Percentiles rank a stretch among this genome's conserved stretches.
These are phyloP conservation scores for Diaporthe sp. DNA, from an alignment of 2,329 filamentous ascomycete species.

Conservation along the genomic window DNA sequence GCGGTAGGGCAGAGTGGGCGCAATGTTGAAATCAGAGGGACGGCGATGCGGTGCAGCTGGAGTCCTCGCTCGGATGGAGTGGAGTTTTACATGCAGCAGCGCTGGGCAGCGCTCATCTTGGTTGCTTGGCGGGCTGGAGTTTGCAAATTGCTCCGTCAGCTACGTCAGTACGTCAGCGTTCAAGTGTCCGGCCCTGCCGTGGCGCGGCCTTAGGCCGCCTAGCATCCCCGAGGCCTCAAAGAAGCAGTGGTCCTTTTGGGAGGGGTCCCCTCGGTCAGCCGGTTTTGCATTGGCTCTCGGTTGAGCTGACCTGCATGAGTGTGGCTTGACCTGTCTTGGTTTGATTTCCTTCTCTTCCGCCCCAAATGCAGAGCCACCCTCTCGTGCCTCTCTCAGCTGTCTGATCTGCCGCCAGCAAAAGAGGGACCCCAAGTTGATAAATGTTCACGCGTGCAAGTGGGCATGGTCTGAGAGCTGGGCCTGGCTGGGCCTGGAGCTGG, in stretches of 20 bases:
- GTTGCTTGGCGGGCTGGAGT: slow-evolving; percentile 31
- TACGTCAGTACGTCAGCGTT: slow-evolving; percentile 35
- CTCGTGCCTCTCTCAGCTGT: neutral
- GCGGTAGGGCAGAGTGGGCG: neutral
- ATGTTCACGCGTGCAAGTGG: neutral
- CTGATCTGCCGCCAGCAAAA: neutral
- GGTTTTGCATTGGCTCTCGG: neutral
- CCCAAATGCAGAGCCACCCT: too few species aligned
- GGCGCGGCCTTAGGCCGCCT: slow-evolving; percentile 13
- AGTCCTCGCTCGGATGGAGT: slow-evolving; percentile 11
- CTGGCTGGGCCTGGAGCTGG: neutral
- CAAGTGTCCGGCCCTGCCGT: slow-evolving; percentile 23
- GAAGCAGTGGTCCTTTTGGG: neutral
- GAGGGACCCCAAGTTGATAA: neutral
- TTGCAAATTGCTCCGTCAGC: slow-evolving; percentile 36
- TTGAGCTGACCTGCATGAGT: neutral
- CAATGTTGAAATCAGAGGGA: slow-evolving; percentile 21
- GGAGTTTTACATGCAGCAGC: slow-evolving; percentile 26
- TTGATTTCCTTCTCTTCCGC: neutral
- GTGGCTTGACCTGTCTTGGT: neutral
- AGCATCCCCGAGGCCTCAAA: slow-evolving; percentile 11
- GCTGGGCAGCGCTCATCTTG: slow-evolving; percentile 25
- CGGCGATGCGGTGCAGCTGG: slow-evolving; percentile 20
- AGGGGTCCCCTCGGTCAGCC: slow-evolving; percentile 3
- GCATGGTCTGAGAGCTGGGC: neutral